Conservation (phyloP, 2,329 filamentous ascomycete species). For the Ascochyta clinopodiicola region DNA sequence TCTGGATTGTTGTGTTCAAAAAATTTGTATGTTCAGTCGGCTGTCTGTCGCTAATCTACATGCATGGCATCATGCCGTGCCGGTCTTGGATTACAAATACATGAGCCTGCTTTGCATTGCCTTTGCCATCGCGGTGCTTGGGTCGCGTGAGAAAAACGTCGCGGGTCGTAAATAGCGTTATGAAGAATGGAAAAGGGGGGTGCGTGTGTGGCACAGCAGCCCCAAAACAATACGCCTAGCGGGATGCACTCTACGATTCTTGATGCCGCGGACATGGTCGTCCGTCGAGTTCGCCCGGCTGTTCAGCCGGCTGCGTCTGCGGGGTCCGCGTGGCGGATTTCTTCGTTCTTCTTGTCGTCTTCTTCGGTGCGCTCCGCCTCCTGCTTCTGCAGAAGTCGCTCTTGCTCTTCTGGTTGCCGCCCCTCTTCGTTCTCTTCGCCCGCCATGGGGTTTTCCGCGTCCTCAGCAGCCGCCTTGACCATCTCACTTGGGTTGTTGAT, state of each 20-base stretch:
- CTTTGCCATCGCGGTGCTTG: no score
- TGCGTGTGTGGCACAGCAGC: neutral
- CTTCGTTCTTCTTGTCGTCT: constrained; percentile 18
- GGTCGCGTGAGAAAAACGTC: no score
- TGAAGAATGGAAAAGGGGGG: no score
- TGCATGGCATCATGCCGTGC: no score
- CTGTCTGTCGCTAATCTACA: no score
- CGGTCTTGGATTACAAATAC: no score
- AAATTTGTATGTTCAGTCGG: no score
- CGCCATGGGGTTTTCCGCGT: constrained; percentile 29
- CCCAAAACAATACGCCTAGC: neutral
- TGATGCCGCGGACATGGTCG: neutral
- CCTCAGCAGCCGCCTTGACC: constrained; percentile 22
- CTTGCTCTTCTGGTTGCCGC: constrained; percentile 31
- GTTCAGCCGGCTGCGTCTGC: constrained; percentile 9
- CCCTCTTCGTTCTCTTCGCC: constrained; percentile 24
- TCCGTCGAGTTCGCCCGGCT: neutral
- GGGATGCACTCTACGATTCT: neutral
- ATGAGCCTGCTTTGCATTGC: no score
- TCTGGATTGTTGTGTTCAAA: no score
- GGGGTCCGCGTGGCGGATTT: constrained; percentile 5
- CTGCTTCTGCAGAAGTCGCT: constrained; percentile 27
- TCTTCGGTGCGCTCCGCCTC: constrained; percentile 22
- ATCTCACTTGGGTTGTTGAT: constrained; percentile 27
- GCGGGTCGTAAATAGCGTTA: no score